Evolutionary conservation across 1,284 basidiomycete species (phyloP), one percentile per base, ranked within the genome.

Genomic region (Austropuccinia psidii): DNA sequence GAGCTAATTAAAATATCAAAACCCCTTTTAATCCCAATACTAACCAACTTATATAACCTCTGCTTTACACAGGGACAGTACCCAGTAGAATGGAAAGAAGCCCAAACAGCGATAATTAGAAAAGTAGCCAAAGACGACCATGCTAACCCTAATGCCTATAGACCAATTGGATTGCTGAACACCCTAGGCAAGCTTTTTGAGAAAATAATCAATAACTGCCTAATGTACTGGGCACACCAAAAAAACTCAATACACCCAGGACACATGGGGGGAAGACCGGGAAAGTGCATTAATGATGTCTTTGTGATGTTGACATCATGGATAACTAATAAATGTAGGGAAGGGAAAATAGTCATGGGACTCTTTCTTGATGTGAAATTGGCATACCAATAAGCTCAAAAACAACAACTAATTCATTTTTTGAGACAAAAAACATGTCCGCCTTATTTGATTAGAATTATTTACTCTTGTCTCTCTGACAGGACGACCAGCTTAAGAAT

Each of bases 181-280:
- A 61, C 33, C 29, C 8, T 70, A 7, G 55, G 67, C 8, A 70
- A 70, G 27, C 7, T 70, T 11, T 37, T 70, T 31, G 54, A 70
- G 27, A 49, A 31, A n/a, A 24, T 70, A 1, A 33, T 70, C 9
- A 69, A 50, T 17, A 50, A 54, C 4, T 31, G 50, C 2, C 24
- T 66, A 1, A 33, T n/a, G 2, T 66, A 8, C 47, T 66, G 47
- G 27, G 45, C 31, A 6, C 24, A 66, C 15, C 13, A 3, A 7
- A 5, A 9, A 5, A 49, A 50, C 19, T 8, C 27, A 6, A 11
- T 66, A 9, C 4, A 4, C 3, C 6, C 15, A 3, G 29, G 24
- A n/a, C 62, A 66, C 24, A 31, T 50, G 29, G 62, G 62, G 29
- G 62, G 41, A 4, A 15, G 39, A n/a, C 5, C 15, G 13, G 4